Evolutionary conservation across 305 asterid species (phyloP).

Genomic region (Rubia peregrina): DNA sequence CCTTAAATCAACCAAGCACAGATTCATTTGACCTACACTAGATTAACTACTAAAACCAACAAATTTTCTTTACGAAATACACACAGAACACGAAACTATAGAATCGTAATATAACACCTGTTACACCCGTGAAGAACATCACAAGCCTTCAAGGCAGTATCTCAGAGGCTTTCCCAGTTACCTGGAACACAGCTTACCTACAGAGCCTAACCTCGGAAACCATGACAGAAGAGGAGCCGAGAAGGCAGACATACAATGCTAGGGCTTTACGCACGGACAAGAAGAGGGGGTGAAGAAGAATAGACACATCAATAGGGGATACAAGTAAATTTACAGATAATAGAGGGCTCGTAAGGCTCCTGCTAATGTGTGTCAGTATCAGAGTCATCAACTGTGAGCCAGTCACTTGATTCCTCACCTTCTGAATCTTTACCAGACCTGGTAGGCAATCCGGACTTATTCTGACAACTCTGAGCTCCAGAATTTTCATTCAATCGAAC

Average conservation of each 20-base stretch:
- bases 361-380: slow-evolving; percentile 49
- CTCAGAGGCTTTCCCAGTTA: background rate
- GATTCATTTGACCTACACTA: background rate
- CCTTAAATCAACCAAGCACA: background rate
- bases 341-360: slow-evolving; percentile 25
- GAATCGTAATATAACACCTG: background rate
- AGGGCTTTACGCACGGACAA: background rate
- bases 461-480: slow-evolving; percentile 25
- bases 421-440: slow-evolving; percentile 50
- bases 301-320: background rate
- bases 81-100: background rate
- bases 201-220: background rate
- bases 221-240: background rate
- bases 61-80: background rate
- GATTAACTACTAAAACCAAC: background rate
- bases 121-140: background rate
- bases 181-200: background rate
- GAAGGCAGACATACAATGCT: background rate
- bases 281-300: slow-evolving; percentile 10
- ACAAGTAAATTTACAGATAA: slow-evolving; percentile 25
- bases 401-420: slow-evolving; percentile 64
- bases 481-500: slow-evolving; percentile 36
- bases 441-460: slow-evolving; percentile 24
- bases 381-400: slow-evolving; percentile 60
- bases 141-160: background rate